phyloP scores from a whole-genome alignment of 371 early-diverging fungal species.

The Circinella minor region DNA sequence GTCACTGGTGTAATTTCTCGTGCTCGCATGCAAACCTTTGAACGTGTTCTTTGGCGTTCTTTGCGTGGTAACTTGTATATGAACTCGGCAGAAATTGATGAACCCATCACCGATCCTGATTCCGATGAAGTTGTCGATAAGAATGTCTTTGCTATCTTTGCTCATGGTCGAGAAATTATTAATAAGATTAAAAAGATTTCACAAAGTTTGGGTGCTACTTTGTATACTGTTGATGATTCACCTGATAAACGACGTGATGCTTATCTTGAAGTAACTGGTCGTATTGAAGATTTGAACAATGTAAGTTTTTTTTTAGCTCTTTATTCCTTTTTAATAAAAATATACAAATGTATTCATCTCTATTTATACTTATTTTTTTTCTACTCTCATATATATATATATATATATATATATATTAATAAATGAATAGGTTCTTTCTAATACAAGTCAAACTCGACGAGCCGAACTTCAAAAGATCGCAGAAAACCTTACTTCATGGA shows the following conservation, averaged over 20 bases:
- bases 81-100: slow-evolving; percentile 94
- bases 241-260: slow-evolving; percentile 86
- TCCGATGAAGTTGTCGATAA: slow-evolving; percentile 86
- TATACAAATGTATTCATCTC: no score
- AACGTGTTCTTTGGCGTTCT: slow-evolving; percentile 96
- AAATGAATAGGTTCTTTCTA: slow-evolving; percentile 69
- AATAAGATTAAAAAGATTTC: slow-evolving; percentile 93
- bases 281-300: slow-evolving; percentile 57
- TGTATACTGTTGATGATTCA: slow-evolving; percentile 87
- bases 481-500: slow-evolving; percentile 86
- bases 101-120: slow-evolving; percentile 78
- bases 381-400: no score
- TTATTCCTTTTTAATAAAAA: no score
- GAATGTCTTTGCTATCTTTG: slow-evolving; percentile 97
- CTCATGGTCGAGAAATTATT: slow-evolving; percentile 91
- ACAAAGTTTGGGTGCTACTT: slow-evolving; percentile 93
- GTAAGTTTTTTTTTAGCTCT: slow-evolving; percentile 27
- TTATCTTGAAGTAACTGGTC: slow-evolving; percentile 67
- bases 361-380: neutral
- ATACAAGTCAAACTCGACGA: slow-evolving; percentile 83
- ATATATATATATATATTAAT: no score
- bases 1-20: slow-evolving; percentile 94
- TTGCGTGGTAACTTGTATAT: slow-evolving; percentile 98
- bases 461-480: slow-evolving; percentile 85
- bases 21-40: slow-evolving; percentile 84